Evolutionary conservation across 495 filamentous ascomycete species (phyloP).

Genomic region (Trichoderma orchidacearum): DNA sequence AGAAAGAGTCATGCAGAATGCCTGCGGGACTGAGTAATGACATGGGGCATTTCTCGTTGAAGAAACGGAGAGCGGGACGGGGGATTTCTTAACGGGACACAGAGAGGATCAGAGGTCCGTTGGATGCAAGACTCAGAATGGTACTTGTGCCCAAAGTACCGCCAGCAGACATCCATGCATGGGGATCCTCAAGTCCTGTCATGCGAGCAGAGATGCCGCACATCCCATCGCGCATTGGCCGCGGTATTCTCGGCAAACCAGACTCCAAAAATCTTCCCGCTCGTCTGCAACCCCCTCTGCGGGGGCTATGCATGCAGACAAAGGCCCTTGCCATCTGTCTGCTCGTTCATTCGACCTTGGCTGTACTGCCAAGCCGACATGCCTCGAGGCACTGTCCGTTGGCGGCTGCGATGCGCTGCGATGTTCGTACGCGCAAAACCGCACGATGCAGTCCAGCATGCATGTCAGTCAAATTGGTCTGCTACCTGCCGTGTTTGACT

Average conservation of each 20-base stretch:
- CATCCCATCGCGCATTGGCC: background rate
- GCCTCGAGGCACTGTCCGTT: too few species aligned
- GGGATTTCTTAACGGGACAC: background rate
- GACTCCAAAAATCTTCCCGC: background rate
- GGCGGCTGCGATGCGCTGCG: too few species aligned
- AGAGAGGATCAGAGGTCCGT: too few species aligned
- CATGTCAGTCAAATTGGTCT: background rate
- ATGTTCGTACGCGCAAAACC: background rate
- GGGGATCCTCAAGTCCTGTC: background rate
- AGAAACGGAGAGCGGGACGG: background rate
- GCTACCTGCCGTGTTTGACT: background rate
- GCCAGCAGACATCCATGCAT: background rate
- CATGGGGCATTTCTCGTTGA: too few species aligned
- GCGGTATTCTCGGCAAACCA: constrained; percentile 1
- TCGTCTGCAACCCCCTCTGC: background rate
- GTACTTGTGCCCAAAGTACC: background rate
- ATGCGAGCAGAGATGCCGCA: background rate
- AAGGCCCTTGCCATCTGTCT: background rate
- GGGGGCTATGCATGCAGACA: background rate
- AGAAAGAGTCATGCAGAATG: too few species aligned
- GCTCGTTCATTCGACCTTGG: background rate
- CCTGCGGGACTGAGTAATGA: too few species aligned
- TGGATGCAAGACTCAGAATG: too few species aligned
- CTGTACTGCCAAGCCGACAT: background rate
- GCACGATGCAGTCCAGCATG: background rate